Evolutionary conservation across 2,329 filamentous ascomycete genomes (phyloP).

Genomic region (Podosphaera aphanis): DNA sequence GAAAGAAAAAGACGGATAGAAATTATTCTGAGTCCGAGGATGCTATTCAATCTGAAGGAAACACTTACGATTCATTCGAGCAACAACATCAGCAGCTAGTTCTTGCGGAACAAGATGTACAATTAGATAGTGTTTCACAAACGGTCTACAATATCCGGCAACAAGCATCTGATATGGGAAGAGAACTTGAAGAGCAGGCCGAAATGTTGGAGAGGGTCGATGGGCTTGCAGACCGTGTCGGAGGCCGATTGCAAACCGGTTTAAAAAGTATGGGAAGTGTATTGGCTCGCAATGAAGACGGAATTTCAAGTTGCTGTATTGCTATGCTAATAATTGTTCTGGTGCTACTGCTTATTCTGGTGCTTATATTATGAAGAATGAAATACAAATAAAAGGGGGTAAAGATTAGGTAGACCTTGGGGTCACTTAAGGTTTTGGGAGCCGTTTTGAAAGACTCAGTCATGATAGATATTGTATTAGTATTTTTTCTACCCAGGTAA

Average conservation of each 20-base stretch:
- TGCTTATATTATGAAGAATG: constrained; percentile 31
- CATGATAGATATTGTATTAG: neutral
- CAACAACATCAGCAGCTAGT: constrained; percentile 76
- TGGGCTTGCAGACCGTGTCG: constrained; percentile 63
- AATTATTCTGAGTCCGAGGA: constrained; percentile 8
- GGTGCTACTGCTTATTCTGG: constrained; percentile 61
- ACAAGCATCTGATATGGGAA: constrained; percentile 88
- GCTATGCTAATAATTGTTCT: constrained; percentile 68
- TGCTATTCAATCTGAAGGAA: constrained; percentile 11
- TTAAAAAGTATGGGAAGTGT: constrained; percentile 71
- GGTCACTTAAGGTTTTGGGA: neutral
- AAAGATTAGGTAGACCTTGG: neutral
- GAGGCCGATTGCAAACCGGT: constrained; percentile 62
- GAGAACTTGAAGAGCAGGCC: constrained; percentile 83
- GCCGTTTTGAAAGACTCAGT: no score
- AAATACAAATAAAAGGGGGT: neutral
- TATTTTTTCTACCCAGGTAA: neutral
- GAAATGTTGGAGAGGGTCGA: constrained; percentile 77
- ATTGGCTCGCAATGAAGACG: constrained; percentile 76
- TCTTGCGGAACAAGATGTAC: constrained; percentile 84
- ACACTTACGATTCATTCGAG: constrained; percentile 50
- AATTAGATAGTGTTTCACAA: constrained; percentile 75
- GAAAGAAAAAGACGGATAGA: constrained; percentile 28
- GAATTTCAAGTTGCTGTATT: constrained; percentile 73
- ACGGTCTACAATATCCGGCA: constrained; percentile 77